A percentile compares a stretch with the other conserved stretches of the same genome.
phyloP scores from a whole-genome alignment of 2,329 filamentous ascomycete species.

The Blumeriella jaapii region DNA sequence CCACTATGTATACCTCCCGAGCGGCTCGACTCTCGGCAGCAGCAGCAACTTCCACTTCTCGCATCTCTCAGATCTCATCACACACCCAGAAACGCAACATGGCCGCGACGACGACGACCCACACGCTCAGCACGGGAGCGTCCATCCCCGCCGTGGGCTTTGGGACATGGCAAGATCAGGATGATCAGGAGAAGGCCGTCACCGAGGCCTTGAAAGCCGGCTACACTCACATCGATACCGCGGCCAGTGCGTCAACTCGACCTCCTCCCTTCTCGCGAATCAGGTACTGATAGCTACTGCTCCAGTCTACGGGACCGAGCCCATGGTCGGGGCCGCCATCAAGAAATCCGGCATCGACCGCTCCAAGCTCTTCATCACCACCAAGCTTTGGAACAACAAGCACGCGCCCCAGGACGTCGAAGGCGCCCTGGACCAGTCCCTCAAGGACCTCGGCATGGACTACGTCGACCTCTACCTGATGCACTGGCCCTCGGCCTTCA shows the following conservation, averaged over 20 bases:
- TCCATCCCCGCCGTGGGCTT: constrained; percentile 32
- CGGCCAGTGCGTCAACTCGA: constrained; percentile 27
- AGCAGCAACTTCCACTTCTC: constrained; percentile 9
- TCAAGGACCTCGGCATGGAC: constrained; percentile 29
- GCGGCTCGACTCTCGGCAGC: constrained; percentile 7
- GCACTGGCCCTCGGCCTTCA: constrained; percentile 30
- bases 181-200: constrained; percentile 34
- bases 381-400: constrained; percentile 47
- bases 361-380: constrained; percentile 38
- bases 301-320: constrained; percentile 32
- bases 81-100: constrained; percentile 16
- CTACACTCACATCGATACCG: constrained; percentile 34
- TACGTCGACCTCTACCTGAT: constrained; percentile 32
- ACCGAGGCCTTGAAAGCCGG: constrained; percentile 32
- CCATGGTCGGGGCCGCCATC: constrained; percentile 33
- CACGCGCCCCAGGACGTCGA: constrained; percentile 28
- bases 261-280: background rate
- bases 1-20: constrained; percentile 15
- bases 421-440: constrained; percentile 25
- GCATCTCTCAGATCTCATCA: constrained; percentile 13
- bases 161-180: constrained; percentile 32
- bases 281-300: background rate
- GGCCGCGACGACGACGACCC: constrained; percentile 19
- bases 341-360: constrained; percentile 30
- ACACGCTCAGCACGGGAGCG: constrained; percentile 32